Percentiles rank a stretch among this genome's conserved stretches.
Conservation (phyloP, 2,329 filamentous ascomycete genomes). For the Rutstroemia sp. region DNA sequence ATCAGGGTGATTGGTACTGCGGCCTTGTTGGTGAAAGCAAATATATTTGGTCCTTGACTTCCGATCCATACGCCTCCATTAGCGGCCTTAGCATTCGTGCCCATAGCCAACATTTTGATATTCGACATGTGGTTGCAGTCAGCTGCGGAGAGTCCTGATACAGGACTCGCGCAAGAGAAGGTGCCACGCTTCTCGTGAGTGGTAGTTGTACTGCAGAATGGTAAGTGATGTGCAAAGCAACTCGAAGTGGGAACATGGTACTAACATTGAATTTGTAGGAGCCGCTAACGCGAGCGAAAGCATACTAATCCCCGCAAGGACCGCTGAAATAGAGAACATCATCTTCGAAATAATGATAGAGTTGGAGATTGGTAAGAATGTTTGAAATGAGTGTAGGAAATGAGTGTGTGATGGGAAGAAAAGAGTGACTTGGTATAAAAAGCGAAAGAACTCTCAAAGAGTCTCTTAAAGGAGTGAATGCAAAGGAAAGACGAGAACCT, state of each 20-base stretch:
- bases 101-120: slow-evolving; percentile 9
- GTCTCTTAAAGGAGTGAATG: neutral
- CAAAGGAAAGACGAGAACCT: neutral
- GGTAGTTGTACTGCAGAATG: neutral
- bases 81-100: slow-evolving; percentile 3
- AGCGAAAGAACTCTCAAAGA: neutral
- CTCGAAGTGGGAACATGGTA: neutral
- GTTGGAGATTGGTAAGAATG: neutral
- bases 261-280: slow-evolving; percentile 1
- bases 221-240: neutral
- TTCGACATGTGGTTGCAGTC: slow-evolving; percentile 10
- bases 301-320: slow-evolving; percentile 5
- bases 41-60: slow-evolving; percentile 9
- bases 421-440: slow-evolving; percentile 1
- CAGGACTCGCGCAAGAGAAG: slow-evolving; percentile 6
- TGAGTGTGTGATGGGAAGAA: neutral
- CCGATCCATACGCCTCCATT: slow-evolving; percentile 10
- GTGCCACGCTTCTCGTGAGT: slow-evolving; percentile 6
- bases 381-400: neutral
- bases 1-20: neutral
- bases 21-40: slow-evolving; percentile 7
- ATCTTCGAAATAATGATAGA: neutral
- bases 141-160: slow-evolving; percentile 1
- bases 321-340: slow-evolving; percentile 2
- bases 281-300: slow-evolving; percentile 6